Evolutionary conservation across 2,329 filamentous ascomycete species (phyloP), one percentile per base, ranked within the genome.

Genomic region (Phialophora verrucosa): DNA sequence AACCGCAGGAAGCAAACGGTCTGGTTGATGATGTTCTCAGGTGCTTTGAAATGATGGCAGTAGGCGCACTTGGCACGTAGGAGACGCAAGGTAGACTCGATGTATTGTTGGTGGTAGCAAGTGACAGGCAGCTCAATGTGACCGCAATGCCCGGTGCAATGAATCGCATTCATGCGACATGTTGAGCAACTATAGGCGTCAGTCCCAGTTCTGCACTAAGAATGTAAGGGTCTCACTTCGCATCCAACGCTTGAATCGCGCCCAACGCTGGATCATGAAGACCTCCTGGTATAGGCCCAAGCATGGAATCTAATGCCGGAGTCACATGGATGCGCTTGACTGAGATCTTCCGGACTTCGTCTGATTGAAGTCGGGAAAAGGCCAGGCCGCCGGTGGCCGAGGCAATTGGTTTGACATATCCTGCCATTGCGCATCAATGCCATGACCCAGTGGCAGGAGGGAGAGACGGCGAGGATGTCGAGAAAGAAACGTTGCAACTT

Each of bases 81-180:
- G 54, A 99, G 83, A 53, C 91, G 90, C 70, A 96, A 87, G 60
- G 93, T 86, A 77, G 97, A 93, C 76, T 97, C 93, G 83, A 99
- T 90, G 75, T 97, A 98, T 1, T 93, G 91, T n/a, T 94, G 92
- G 78, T 99, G 94, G 77, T 98, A 99, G 60, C 97, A 91, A 55
- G 91, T 92, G 12, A 93, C 90, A 14, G 95, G 93, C 12, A 99
- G 88, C 74, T 97, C 92, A 77, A 99, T 96, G 76, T 99, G 95
- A 61, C 95, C 96, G 66, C 91, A 87, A 81, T 99, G 96, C 64
- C 96, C 96, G 6, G 94, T 92, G 77, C 96, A 99, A 73, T 87
- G 87, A 75, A 88, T 86, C 68, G 89, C 89, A 75, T 89, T 91
- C 71, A 96, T 85, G 72, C 94, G 92, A 81, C 95, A 99, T 78